A percentile compares a stretch with the other conserved stretches of the same genome.
These are phyloP conservation scores for Beta corolliflora DNA, from an alignment of 179 eudicot genomes.

Conservation along the genomic window DNA sequence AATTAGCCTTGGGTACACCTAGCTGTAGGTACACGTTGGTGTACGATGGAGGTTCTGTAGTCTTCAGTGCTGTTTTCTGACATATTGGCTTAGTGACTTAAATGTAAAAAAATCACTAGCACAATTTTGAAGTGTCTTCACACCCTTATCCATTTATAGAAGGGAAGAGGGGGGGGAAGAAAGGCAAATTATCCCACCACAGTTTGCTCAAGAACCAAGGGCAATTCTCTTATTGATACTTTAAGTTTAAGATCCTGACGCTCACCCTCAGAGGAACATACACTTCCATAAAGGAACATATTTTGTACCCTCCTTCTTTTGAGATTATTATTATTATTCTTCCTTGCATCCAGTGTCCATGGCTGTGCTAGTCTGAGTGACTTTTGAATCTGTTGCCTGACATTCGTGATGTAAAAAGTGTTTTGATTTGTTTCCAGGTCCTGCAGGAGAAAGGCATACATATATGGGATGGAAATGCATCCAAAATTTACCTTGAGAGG, in stretches of 20 bases:
- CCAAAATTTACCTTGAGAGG: constrained; percentile 92
- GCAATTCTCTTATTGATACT: not conserved
- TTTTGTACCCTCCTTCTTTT: not conserved
- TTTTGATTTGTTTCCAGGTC: constrained; percentile 39
- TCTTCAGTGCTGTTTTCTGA: not conserved
- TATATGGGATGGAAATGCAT: constrained; percentile 97
- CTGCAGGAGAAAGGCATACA: constrained; percentile 85
- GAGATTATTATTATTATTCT: not conserved
- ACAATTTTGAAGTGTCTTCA: not conserved
- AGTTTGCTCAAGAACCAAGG: not conserved
- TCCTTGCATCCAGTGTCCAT: not conserved
- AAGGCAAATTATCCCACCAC: not conserved
- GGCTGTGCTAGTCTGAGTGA: not conserved
- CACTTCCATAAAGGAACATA: not conserved
- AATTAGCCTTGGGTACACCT: no score
- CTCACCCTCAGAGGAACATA: not conserved
- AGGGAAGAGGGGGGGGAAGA: no score
- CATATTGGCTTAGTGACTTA: not conserved
- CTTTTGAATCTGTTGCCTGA: not conserved
- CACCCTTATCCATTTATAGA: not conserved
- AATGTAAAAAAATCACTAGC: not conserved
- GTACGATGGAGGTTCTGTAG: not conserved
- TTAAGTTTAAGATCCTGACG: no score
- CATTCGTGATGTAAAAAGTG: not conserved
- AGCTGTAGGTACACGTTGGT: no score